Evolutionary conservation across 176 grass and related monocot genomes (phyloP).

Genomic region (Oryza nivara): DNA sequence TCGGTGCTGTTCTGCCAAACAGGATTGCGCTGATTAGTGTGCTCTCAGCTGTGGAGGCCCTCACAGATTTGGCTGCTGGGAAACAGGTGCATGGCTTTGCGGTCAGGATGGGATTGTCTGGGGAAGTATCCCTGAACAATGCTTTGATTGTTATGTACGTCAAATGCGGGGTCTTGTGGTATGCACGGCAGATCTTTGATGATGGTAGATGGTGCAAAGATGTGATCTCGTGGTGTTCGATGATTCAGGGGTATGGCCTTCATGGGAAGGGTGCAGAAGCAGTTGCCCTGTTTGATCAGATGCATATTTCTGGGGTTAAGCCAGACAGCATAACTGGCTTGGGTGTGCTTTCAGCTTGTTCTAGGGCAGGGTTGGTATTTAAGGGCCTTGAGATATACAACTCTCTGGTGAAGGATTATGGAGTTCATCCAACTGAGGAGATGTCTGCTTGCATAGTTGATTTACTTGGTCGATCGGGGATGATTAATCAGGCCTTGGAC

Average conservation of each 20-base stretch:
- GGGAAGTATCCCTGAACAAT: slow-evolving; percentile 58
- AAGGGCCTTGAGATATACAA: slow-evolving; percentile 63
- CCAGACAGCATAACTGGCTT: slow-evolving; percentile 58
- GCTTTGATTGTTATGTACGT: slow-evolving; percentile 64
- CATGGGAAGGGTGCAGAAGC: slow-evolving; percentile 64
- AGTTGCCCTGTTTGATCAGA: slow-evolving; percentile 61
- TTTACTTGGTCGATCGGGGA: slow-evolving; percentile 60
- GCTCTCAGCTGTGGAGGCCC: slow-evolving; percentile 48
- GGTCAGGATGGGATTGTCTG: slow-evolving; percentile 36
- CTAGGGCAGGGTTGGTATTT: slow-evolving; percentile 46
- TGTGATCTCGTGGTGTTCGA: slow-evolving; percentile 68
- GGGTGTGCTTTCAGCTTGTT: slow-evolving; percentile 68
- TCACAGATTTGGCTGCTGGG: slow-evolving; percentile 34
- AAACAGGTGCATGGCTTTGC: slow-evolving; percentile 62
- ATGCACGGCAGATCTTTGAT: slow-evolving; percentile 61
- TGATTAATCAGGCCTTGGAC: slow-evolving; percentile 49
- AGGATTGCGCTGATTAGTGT: slow-evolving; percentile 56
- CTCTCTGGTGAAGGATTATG: slow-evolving; percentile 59
- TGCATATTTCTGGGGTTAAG: slow-evolving; percentile 56
- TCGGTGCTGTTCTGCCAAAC: slow-evolving; percentile 46
- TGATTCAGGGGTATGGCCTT: slow-evolving; percentile 62
- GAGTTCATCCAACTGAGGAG: slow-evolving; percentile 54
- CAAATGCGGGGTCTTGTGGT: slow-evolving; percentile 60
- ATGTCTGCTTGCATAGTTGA: slow-evolving; percentile 73
- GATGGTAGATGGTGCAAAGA: slow-evolving; percentile 60